These are phyloP conservation scores for Trichophyton equinum DNA, from an alignment of 2,329 filamentous ascomycete species.

Conservation along the genomic window DNA sequence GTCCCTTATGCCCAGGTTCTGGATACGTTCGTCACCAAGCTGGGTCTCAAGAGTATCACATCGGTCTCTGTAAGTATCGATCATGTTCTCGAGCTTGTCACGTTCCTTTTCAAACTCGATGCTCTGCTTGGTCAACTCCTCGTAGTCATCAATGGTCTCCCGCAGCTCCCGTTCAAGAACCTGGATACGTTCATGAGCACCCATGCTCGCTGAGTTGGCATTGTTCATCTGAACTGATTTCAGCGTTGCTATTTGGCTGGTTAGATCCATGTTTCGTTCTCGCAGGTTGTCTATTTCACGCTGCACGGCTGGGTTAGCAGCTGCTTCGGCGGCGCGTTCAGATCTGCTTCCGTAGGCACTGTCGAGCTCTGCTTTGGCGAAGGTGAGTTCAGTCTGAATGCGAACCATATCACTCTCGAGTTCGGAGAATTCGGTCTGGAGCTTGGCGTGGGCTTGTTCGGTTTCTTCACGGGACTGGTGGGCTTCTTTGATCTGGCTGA, in stretches of 20 bases:
- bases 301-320: slow-evolving; percentile 45
- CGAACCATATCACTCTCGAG: slow-evolving; percentile 53
- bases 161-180: slow-evolving; percentile 52
- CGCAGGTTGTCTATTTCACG: slow-evolving; percentile 47
- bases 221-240: slow-evolving; percentile 23
- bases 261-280: slow-evolving; percentile 35
- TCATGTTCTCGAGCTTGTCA: slow-evolving; percentile 48
- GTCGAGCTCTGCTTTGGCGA: slow-evolving; percentile 81
- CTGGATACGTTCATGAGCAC: slow-evolving; percentile 38
- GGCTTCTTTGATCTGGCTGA: slow-evolving; percentile 19
- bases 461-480: slow-evolving; percentile 21
- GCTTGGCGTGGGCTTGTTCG: slow-evolving; percentile 27
- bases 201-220: slow-evolving; percentile 13
- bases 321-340: slow-evolving; percentile 54
- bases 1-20: slow-evolving; percentile 48
- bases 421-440: slow-evolving; percentile 39
- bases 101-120: slow-evolving; percentile 62
- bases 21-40: slow-evolving; percentile 54
- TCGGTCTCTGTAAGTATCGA: slow-evolving; percentile 52
- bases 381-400: slow-evolving; percentile 68
- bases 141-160: slow-evolving; percentile 57
- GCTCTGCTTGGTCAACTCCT: slow-evolving; percentile 55
- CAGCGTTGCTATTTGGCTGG: slow-evolving; percentile 36
- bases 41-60: slow-evolving; percentile 52
- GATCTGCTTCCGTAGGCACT: slow-evolving; percentile 76